Base-by-base conservation (phyloP, 495 filamentous ascomycete genomes). In the Friedmanniomyces simplex region DNA sequence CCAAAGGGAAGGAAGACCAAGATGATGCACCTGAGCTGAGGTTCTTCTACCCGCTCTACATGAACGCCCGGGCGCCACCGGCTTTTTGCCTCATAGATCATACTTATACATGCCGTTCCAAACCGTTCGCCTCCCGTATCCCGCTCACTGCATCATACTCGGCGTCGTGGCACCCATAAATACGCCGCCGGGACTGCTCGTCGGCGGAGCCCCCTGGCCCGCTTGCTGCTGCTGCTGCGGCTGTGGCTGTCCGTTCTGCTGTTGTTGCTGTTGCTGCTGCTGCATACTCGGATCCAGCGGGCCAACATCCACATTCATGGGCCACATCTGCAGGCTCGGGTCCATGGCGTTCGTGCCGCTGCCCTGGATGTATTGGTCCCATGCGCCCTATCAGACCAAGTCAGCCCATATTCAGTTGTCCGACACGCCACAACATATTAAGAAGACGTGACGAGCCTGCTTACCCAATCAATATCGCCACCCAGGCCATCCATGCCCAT, bases 381-480 rank as follows among this genome's bases (percentile, higher is more conserved):
- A 72, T 20, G 66, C 69, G 47, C 71, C 63, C 63, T 65, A 32
- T 32, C 10, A 32, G 4, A 3, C 28, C 3, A 32, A 32, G n/a
- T n/a, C n/a, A n/a, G n/a, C 28, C 3, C 3, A 32, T 32, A 4
- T 32, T 32, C 28, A 32, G 28, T 32, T 28, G 24, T 10, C 14
- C 26, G 3, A 18, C 48, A 22, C 52, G 56, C 25, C 45, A 50
- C 12, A 30, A 14, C 8, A 22, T 21, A 4, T 50, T 25, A 42
- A 12, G n/a, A 1, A 24, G 14, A 3, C 25, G 42, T 46, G n/a
- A 30, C 30, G 25, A 54, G 30, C 11, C 32, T 21, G 68, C 82
- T 71, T 74, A 91, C 88, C 87, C 88, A 93, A 66, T 91, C 87
- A 63, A 91, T 78, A 60, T 85, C 87, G 1, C 58, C 62, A 34